phyloP scores from a whole-genome alignment of 2,329 filamentous ascomycete species.

The Penicillium frequentans region DNA sequence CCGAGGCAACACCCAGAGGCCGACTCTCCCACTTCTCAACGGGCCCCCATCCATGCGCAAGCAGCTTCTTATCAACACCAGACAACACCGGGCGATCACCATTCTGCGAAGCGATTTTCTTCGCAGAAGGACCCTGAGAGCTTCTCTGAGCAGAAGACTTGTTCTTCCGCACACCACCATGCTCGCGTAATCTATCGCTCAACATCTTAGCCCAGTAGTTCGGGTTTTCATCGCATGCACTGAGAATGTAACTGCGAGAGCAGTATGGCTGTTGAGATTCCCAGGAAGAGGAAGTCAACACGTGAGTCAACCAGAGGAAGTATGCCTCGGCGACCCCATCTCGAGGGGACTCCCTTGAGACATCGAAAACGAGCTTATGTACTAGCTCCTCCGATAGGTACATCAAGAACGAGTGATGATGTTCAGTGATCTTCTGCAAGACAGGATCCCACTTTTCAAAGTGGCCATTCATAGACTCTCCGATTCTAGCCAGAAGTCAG shows the following conservation, averaged over 20 bases:
- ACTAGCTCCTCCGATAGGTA: conserved; percentile 43
- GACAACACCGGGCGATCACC: not conserved
- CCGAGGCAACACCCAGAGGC: conserved; percentile 32
- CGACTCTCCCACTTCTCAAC: conserved; percentile 33
- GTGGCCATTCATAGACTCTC: conserved; percentile 26
- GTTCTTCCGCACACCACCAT: conserved; percentile 1
- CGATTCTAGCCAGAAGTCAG: conserved; percentile 20
- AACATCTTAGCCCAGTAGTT: conserved; percentile 34
- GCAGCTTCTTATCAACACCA: conserved; percentile 22
- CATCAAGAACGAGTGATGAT: conserved; percentile 35
- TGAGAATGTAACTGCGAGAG: conserved; percentile 34
- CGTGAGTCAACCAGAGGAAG: conserved; percentile 52
- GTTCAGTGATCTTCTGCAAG: conserved; percentile 37
- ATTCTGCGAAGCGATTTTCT: not conserved
- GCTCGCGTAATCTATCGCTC: conserved; percentile 16
- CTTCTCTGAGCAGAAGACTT: not conserved
- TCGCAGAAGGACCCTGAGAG: not conserved
- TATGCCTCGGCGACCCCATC: conserved; percentile 44
- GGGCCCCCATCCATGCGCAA: conserved; percentile 30
- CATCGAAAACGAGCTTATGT: conserved; percentile 31
- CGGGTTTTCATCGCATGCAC: conserved; percentile 32
- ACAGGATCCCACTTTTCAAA: conserved; percentile 39
- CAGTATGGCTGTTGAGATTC: conserved; percentile 26
- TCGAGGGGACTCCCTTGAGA: conserved; percentile 16
- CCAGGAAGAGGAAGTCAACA: conserved; percentile 45